Evolutionary conservation across 2,329 filamentous ascomycete genomes (phyloP).

Genomic region (Cercospora nicotianae): DNA sequence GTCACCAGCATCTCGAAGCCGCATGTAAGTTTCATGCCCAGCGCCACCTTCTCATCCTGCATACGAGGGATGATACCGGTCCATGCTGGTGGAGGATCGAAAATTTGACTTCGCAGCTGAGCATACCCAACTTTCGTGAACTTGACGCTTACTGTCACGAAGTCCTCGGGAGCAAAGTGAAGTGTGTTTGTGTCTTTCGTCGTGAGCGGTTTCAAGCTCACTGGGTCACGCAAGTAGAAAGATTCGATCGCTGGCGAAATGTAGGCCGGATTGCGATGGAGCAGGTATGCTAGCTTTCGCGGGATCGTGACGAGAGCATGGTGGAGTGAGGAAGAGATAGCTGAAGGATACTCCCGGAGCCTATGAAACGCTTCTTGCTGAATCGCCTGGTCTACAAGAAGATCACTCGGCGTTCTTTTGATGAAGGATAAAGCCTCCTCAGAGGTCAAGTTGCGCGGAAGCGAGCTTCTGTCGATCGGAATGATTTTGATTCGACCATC

Average conservation of each 20-base stretch:
- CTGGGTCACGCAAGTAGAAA: constrained; percentile 86
- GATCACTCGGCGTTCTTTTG: constrained; percentile 53
- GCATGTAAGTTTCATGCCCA: constrained; percentile 86
- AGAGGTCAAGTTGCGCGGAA: constrained; percentile 58
- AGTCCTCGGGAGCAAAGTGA: constrained; percentile 71
- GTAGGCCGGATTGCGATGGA: constrained; percentile 72
- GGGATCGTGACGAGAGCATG: constrained; percentile 72
- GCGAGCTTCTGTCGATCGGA: constrained; percentile 45
- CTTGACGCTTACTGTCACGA: constrained; percentile 73
- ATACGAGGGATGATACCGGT: constrained; percentile 45
- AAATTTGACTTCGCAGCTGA: constrained; percentile 83
- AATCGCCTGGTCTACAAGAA: constrained; percentile 71
- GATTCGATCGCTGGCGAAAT: constrained; percentile 83
- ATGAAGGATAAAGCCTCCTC: constrained; percentile 65
- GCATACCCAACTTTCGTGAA: constrained; percentile 91
- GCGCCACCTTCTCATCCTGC: constrained; percentile 52
- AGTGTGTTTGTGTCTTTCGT: constrained; percentile 56
- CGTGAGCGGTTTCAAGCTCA: constrained; percentile 68
- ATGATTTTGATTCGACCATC: constrained; percentile 74
- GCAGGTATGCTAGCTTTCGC: constrained; percentile 74
- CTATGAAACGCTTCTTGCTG: constrained; percentile 91
- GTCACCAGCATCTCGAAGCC: constrained; percentile 85
- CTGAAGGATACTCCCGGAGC: constrained; percentile 75
- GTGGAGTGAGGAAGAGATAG: constrained; percentile 75
- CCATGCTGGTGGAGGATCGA: constrained; percentile 63